Percentiles rank a stretch among this genome's conserved stretches.
Conservation (phyloP, 2,329 filamentous ascomycete genomes). For the Talaromyces sp. region DNA sequence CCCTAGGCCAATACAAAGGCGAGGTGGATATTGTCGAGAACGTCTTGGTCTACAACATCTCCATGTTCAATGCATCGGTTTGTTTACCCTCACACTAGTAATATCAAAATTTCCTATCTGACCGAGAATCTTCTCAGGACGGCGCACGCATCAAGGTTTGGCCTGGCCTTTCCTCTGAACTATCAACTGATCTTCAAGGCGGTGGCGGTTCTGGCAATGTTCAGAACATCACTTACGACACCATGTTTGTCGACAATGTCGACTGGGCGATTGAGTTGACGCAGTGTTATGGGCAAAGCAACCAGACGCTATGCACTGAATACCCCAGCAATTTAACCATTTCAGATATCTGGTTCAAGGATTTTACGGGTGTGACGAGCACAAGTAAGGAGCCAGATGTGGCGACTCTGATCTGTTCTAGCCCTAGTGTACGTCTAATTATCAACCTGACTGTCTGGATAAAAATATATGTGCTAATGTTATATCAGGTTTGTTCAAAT, state of each 20-base stretch:
- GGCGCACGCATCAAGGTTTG: conserved; percentile 72
- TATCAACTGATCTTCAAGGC: conserved; percentile 59
- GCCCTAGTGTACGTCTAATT: conserved; percentile 40
- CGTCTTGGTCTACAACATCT: conserved; percentile 59
- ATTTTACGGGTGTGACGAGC: conserved; percentile 54
- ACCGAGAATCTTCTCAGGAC: conserved; percentile 38
- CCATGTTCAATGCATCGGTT: conserved; percentile 52
- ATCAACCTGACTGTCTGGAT: not conserved
- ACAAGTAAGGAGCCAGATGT: conserved; percentile 41
- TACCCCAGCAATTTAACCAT: conserved; percentile 36
- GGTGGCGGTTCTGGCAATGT: conserved; percentile 62
- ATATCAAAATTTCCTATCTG: conserved; percentile 34
- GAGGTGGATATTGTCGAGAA: conserved; percentile 66
- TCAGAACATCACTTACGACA: conserved; percentile 63
- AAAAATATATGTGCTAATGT: not conserved
- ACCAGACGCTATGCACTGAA: conserved; percentile 57
- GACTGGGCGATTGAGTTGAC: conserved; percentile 62
- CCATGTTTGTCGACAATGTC: conserved; percentile 57
- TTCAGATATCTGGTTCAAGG: conserved; percentile 35
- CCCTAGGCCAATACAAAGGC: conserved; percentile 61
- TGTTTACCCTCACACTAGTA: conserved; percentile 20
- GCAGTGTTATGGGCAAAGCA: conserved; percentile 63
- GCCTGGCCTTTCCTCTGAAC: conserved; percentile 54
- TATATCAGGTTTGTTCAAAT: conserved; percentile 34
- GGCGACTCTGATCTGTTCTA: conserved; percentile 47